Evolutionary conservation across 208 protist genomes (phyloP).

Genomic region (Zelonia costaricensis): DNA sequence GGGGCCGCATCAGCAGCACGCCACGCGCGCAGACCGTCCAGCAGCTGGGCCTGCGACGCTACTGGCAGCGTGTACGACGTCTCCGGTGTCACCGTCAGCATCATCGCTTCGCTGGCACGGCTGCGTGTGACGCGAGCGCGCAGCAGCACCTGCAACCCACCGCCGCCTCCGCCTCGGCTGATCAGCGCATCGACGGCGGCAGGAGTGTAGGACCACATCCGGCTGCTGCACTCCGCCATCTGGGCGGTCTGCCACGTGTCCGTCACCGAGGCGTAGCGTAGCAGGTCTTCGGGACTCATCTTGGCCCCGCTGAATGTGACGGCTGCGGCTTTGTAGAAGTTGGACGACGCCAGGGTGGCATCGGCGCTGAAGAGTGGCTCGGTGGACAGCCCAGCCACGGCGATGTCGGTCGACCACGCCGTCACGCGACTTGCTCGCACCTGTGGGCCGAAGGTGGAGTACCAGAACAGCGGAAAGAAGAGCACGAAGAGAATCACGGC

Average conservation of each 20-base stretch:
- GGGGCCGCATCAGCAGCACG: not conserved
- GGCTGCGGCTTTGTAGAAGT: conserved; percentile 20
- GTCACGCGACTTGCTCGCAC: conserved; percentile 42
- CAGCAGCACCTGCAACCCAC: conserved; percentile 1
- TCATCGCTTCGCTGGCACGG: conserved; percentile 9
- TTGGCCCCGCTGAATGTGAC: not conserved
- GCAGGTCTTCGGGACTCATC: not conserved
- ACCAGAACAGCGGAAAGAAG: conserved; percentile 78
- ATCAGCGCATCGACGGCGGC: conserved; percentile 9
- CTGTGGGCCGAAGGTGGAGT: conserved; percentile 76
- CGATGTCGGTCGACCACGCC: conserved; percentile 24
- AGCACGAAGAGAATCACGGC: conserved; percentile 42
- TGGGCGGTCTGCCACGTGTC: conserved; percentile 29
- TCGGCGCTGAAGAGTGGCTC: conserved; percentile 21
- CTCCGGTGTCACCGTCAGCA: conserved; percentile 12
- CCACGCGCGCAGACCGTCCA: conserved; percentile 14
- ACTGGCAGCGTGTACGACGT: conserved; percentile 24
- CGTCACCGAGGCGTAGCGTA: conserved; percentile 14
- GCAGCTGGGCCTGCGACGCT: not conserved
- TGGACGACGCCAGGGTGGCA: not conserved
- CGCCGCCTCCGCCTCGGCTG: not conserved
- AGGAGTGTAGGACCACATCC: conserved; percentile 34
- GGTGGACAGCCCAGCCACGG: conserved; percentile 8
- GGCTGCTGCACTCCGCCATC: conserved; percentile 21
- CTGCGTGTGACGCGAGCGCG: conserved; percentile 16